Conservation (phyloP, 2,329 filamentous ascomycete genomes). For the Karstenula rhodostoma region DNA sequence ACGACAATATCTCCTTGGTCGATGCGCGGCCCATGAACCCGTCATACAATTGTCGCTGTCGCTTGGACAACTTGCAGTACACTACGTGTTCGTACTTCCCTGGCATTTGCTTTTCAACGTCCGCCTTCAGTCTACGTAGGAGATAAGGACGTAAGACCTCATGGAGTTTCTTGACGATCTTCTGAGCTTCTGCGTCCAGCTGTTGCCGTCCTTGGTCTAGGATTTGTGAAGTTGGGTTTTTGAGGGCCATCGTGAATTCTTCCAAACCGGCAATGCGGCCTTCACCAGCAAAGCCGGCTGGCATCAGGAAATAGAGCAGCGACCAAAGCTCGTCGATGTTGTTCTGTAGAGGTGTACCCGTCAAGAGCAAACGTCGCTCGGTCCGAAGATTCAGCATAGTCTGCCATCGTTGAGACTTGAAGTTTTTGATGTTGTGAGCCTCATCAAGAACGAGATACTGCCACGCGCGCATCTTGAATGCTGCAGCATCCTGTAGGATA, state of each 20-base stretch:
- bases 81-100: constrained; percentile 98
- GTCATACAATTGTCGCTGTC: constrained; percentile 94
- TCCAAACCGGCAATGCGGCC: constrained; percentile 93
- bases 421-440: constrained; percentile 99
- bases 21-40: constrained; percentile 92
- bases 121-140: constrained; percentile 87
- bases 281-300: constrained; percentile 81
- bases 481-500: constrained; percentile 90
- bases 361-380: constrained; percentile 83
- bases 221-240: constrained; percentile 94
- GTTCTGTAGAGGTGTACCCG: constrained; percentile 95
- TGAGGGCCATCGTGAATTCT: constrained; percentile 96
- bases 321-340: constrained; percentile 98
- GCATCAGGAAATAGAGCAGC: constrained; percentile 94
- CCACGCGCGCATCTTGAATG: constrained; percentile 92
- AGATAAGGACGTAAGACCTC: constrained; percentile 93
- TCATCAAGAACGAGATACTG: constrained; percentile 99
- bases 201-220: constrained; percentile 92
- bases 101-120: constrained; percentile 99
- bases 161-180: constrained; percentile 91
- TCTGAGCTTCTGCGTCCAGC: constrained; percentile 91
- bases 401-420: constrained; percentile 97
- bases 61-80: constrained; percentile 92
- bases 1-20: constrained; percentile 86
- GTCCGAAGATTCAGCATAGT: constrained; percentile 94